Evolutionary conservation across 78 protist species (phyloP).

Genomic region (Andalucia godoyi): DNA sequence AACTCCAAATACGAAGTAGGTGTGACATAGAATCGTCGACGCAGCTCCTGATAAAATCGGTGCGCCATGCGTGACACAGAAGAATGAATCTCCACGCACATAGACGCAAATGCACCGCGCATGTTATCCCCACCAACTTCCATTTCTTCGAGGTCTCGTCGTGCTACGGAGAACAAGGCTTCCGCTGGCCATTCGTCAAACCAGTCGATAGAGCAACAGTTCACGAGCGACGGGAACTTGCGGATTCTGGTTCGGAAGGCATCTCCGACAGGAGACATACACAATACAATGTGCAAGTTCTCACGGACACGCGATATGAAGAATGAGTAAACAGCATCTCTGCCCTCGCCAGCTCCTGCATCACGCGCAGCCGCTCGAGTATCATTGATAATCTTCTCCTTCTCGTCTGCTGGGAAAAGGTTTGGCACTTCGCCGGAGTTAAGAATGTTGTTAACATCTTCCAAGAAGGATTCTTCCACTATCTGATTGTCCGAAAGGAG

Average conservation of each 20-base stretch:
- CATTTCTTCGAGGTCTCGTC: constrained; percentile 9
- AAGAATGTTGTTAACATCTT: constrained; percentile 66
- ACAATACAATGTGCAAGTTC: constrained; percentile 45
- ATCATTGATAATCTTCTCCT: constrained; percentile 14
- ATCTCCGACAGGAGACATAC: constrained; percentile 53
- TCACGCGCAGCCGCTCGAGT: constrained; percentile 8
- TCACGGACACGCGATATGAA: constrained; percentile 43
- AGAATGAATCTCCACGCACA: constrained; percentile 38
- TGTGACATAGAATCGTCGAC: constrained; percentile 47
- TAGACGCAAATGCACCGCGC: neutral
- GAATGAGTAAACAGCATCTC: constrained; percentile 10
- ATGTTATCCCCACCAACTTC: neutral
- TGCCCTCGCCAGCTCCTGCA: neutral
- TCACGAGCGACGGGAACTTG: constrained; percentile 78
- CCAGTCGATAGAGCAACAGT: constrained; percentile 79
- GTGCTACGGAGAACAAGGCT: constrained; percentile 43
- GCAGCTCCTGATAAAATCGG: constrained; percentile 21
- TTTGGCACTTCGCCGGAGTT: constrained; percentile 77
- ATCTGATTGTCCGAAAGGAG: constrained; percentile 69
- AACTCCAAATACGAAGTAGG: constrained; percentile 65
- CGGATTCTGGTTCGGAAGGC: constrained; percentile 50
- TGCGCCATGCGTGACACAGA: constrained; percentile 9
- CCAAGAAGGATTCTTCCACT: constrained; percentile 48
- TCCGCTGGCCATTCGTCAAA: constrained; percentile 66
- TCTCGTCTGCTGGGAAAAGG: constrained; percentile 53